Conservation (phyloP, 345 rosid genomes). For the Dipteronia dyeriana region DNA sequence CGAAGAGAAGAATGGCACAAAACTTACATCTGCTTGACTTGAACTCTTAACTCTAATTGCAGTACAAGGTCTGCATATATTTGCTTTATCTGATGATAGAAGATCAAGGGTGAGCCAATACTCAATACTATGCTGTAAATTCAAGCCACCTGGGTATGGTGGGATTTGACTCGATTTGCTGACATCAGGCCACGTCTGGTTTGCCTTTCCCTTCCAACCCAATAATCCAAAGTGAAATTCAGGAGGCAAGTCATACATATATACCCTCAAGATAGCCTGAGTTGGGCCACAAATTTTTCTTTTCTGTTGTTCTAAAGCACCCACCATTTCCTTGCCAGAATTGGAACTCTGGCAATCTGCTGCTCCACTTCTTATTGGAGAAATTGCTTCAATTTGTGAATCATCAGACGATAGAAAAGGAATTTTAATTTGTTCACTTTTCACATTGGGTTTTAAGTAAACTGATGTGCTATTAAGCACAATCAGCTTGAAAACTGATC, state of each 20-base stretch:
- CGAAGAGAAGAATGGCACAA: conserved; percentile 87
- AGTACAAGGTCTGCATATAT: conserved; percentile 49
- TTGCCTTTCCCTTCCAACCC: conserved; percentile 65
- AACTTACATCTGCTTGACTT: conserved; percentile 64
- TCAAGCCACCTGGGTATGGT: conserved; percentile 78
- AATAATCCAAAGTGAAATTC: conserved; percentile 85
- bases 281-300: conserved; percentile 28
- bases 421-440: conserved; percentile 31
- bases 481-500: conserved; percentile 58
- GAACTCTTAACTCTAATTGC: conserved; percentile 64
- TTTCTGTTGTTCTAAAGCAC: conserved; percentile 18
- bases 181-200: conserved; percentile 67
- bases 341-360: conserved; percentile 15
- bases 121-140: conserved; percentile 88
- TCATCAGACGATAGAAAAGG: conserved; percentile 34
- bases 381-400: conserved; percentile 25
- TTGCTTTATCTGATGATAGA: conserved; percentile 56
- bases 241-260: conserved; percentile 78
- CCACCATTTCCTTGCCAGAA: conserved; percentile 15
- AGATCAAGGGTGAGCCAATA: conserved; percentile 95
- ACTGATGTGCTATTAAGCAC: conserved; percentile 52
- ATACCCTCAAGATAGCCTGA: conserved; percentile 55
- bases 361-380: conserved; percentile 15
- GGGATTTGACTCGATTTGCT: conserved; percentile 45
- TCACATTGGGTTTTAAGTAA: conserved; percentile 36